phyloP scores from a whole-genome alignment of 192 early-diverging fungal genomes.

The Coemansia sp. region DNA sequence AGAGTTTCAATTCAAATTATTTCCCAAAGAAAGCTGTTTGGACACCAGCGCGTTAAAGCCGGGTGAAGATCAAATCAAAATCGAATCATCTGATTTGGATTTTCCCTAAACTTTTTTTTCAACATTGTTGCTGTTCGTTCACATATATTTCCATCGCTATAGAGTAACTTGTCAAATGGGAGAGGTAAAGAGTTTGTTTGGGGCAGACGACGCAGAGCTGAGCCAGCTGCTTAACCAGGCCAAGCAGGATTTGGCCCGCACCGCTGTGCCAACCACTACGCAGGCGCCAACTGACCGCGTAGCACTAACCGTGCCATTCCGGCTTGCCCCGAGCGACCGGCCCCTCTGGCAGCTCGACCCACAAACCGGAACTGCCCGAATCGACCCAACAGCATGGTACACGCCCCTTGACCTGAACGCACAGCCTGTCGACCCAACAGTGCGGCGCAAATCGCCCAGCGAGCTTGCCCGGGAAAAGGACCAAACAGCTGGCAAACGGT shows the following conservation, averaged over 20 bases:
- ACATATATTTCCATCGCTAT: not conserved
- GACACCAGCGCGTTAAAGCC: no score
- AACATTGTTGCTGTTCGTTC: not conserved
- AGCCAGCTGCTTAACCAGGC: conserved; percentile 40
- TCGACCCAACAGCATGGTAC: conserved; percentile 15
- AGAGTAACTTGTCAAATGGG: not conserved
- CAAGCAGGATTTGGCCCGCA: conserved; percentile 19
- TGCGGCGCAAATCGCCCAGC: conserved; percentile 22
- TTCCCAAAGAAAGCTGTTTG: no score
- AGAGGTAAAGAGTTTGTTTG: conserved; percentile 2
- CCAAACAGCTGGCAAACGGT: conserved; percentile 52
- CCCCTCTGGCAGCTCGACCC: conserved; percentile 13
- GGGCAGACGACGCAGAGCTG: conserved; percentile 34
- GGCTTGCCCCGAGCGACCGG: conserved; percentile 11
- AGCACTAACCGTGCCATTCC: conserved; percentile 28
- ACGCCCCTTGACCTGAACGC: conserved; percentile 3
- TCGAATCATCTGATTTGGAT: not conserved
- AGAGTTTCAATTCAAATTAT: not conserved
- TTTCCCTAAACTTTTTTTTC: not conserved
- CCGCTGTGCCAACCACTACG: not conserved
- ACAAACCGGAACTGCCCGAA: conserved; percentile 27
- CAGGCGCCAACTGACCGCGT: not conserved
- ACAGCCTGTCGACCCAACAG: conserved; percentile 31
- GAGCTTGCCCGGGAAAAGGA: conserved; percentile 23
- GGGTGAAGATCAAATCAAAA: no score